A percentile compares a stretch with the other conserved stretches of the same genome.
Conservation (phyloP, 768 basidiomycete genomes). For the Tylopilus cervinicoccineus region DNA sequence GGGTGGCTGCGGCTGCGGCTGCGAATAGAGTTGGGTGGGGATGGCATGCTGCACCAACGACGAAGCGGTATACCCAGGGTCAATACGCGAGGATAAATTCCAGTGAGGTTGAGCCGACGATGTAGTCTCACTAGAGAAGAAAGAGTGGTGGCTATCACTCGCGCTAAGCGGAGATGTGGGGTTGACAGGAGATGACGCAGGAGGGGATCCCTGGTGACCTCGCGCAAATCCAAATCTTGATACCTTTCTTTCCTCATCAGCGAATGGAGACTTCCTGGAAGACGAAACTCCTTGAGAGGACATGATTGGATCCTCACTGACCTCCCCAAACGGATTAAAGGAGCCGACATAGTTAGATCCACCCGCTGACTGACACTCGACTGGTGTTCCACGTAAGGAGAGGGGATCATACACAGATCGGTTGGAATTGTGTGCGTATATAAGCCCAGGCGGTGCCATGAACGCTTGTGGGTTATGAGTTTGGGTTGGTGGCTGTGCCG, state of each 20-base stretch:
- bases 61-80: slow-evolving; percentile 43
- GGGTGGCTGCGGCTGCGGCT: slow-evolving; percentile 32
- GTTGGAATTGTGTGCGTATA: slow-evolving; percentile 43
- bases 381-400: slow-evolving; percentile 35
- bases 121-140: slow-evolving; percentile 40
- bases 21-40: slow-evolving; percentile 31
- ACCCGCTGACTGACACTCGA: slow-evolving; percentile 45
- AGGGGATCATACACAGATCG: slow-evolving; percentile 58
- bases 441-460: slow-evolving; percentile 50
- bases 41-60: slow-evolving; percentile 47
- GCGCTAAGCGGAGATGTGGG: slow-evolving; percentile 51
- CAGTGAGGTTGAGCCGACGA: slow-evolving; percentile 42
- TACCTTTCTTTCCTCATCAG: slow-evolving; percentile 60
- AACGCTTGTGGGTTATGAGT: slow-evolving; percentile 31
- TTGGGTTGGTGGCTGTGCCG: slow-evolving; percentile 22
- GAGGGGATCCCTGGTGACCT: slow-evolving; percentile 57
- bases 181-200: slow-evolving; percentile 56
- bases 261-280: slow-evolving; percentile 39
- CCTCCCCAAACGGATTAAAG: slow-evolving; percentile 78
- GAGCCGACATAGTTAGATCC: slow-evolving; percentile 62
- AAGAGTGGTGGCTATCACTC: slow-evolving; percentile 46
- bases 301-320: slow-evolving; percentile 42
- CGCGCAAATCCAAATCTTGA: slow-evolving; percentile 82
- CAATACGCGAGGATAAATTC: slow-evolving; percentile 39
- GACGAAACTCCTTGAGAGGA: slow-evolving; percentile 29